A percentile compares a stretch with the other conserved stretches of the same genome.
Evolutionary conservation across 192 early-diverging fungal species (phyloP).

Genomic region (Linnemannia schmuckeri): DNA sequence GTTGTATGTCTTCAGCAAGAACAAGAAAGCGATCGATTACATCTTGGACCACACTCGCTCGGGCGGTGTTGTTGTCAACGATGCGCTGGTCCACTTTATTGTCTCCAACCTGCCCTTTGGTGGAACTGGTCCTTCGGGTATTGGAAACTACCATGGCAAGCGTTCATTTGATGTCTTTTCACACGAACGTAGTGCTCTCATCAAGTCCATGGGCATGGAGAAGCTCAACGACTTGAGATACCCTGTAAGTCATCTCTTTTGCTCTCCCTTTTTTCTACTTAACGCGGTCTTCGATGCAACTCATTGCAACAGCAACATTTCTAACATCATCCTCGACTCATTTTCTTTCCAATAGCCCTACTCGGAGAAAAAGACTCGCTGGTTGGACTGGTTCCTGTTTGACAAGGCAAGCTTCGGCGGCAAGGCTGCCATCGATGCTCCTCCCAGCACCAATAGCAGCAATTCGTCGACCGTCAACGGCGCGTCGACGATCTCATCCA

Average conservation of each 20-base stretch:
- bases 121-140: constrained; percentile 87
- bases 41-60: constrained; percentile 79
- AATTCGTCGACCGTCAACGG: not conserved
- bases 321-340: not conserved
- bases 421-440: not conserved
- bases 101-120: constrained; percentile 84
- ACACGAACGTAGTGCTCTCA: constrained; percentile 75
- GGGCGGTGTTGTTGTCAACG: constrained; percentile 86
- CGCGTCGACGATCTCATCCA: not conserved
- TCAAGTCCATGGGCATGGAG: constrained; percentile 57
- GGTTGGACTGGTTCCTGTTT: constrained; percentile 54
- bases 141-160: constrained; percentile 89
- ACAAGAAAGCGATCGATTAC: constrained; percentile 67
- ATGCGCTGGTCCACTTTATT: constrained; percentile 78
- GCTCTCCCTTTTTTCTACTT: not conserved
- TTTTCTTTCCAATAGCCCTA: constrained; percentile 32
- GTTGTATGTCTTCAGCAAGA: constrained; percentile 81
- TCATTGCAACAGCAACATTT: not conserved
- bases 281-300: too few species aligned
- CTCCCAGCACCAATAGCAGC: not conserved
- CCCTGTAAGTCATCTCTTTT: constrained; percentile 32
- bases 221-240: constrained; percentile 50
- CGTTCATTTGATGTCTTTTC: constrained; percentile 86
- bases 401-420: constrained; percentile 50
- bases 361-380: constrained; percentile 55